phyloP scores from a whole-genome alignment of 2,329 filamentous ascomycete genomes.

The Knufia petricola region DNA sequence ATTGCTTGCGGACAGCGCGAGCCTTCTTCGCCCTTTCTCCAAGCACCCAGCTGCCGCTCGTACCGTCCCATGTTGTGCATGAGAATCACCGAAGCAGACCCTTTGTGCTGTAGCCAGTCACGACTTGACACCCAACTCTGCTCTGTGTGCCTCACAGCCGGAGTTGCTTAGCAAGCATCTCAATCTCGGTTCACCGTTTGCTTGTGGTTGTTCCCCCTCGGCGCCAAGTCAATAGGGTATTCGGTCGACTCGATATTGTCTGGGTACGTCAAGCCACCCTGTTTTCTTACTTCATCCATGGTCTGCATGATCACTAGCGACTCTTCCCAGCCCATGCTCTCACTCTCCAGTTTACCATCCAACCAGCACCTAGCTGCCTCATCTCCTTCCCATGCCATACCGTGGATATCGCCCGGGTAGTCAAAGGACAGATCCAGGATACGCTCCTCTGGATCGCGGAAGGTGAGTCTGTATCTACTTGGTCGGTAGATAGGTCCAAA shows the following conservation, averaged over 20 bases:
- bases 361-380: constrained; percentile 15
- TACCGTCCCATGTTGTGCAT: no score
- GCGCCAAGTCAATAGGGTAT: constrained; percentile 40
- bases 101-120: no score
- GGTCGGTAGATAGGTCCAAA: constrained; percentile 25
- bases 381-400: constrained; percentile 21
- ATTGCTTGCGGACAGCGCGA: no score
- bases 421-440: constrained; percentile 15
- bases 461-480: constrained; percentile 54
- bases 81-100: no score
- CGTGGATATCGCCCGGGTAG: constrained; percentile 17
- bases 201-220: background rate
- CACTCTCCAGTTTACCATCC: constrained; percentile 64
- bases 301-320: constrained; percentile 77
- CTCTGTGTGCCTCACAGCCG: no score
- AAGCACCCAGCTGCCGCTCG: no score
- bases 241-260: constrained; percentile 55
- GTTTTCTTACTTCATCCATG: constrained; percentile 61
- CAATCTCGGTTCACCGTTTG: constrained; percentile 3
- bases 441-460: constrained; percentile 9
- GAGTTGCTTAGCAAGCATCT: background rate
- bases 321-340: constrained; percentile 71
- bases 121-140: no score
- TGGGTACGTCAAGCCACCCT: constrained; percentile 54
- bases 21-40: no score